Conservation (phyloP, 768 basidiomycete genomes). For the Lactarius hatsudake region DNA sequence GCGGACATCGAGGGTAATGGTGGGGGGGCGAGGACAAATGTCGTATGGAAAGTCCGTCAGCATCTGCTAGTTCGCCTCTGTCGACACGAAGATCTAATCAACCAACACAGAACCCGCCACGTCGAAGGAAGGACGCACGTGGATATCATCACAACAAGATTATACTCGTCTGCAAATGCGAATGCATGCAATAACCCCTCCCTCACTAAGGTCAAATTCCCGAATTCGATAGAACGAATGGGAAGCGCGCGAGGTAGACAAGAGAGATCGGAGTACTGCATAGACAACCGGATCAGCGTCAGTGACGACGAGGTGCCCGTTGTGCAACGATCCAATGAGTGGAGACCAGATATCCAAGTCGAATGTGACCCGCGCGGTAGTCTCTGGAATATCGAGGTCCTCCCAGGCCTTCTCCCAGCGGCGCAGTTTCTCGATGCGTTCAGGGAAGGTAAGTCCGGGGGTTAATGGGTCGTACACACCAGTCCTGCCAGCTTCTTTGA, state of each 20-base stretch:
- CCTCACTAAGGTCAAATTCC: conserved; percentile 16
- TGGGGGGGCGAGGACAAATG: conserved; percentile 3
- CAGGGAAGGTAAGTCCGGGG: conserved; percentile 17
- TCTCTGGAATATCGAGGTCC: conserved; percentile 21
- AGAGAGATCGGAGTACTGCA: conserved; percentile 19
- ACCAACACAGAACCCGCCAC: background rate
- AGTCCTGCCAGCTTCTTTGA: conserved; percentile 21
- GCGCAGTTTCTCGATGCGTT: conserved; percentile 20
- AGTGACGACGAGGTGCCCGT: conserved; percentile 19
- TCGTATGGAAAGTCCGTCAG: conserved; percentile 12
- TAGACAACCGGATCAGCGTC: conserved; percentile 22
- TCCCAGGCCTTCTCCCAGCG: conserved; percentile 23
- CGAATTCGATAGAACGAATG: conserved; percentile 12
- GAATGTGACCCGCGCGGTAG: conserved; percentile 16
- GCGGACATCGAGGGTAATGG: conserved; percentile 16
- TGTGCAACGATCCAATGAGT: conserved; percentile 23
- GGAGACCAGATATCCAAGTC: conserved; percentile 23
- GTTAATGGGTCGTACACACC: conserved; percentile 22
- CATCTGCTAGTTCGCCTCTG: conserved; percentile 7
- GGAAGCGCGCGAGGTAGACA: conserved; percentile 10
- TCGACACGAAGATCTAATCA: background rate
- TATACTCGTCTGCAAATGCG: conserved; percentile 20
- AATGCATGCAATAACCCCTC: conserved; percentile 22
- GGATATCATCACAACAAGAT: conserved; percentile 18
- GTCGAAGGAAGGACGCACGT: conserved; percentile 11